phyloP scores from a whole-genome alignment of 164 flowering plant species.

The Magnolia changhungtana region DNA sequence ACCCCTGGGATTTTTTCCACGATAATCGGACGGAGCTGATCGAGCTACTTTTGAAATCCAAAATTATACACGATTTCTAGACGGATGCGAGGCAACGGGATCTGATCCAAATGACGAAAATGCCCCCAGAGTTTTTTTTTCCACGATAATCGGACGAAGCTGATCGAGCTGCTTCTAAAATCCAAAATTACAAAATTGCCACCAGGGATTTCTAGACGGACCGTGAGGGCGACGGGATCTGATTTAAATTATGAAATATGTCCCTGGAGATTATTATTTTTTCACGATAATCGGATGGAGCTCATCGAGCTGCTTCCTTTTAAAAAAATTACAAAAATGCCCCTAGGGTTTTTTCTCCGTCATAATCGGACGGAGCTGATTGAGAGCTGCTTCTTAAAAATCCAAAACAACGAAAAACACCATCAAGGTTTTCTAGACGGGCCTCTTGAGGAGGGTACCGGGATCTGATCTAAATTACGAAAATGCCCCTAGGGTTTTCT shows the following conservation, averaged over 20 bases:
- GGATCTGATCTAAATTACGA: not conserved
- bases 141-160: not conserved
- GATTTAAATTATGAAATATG: not conserved
- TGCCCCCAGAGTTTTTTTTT: too few species aligned
- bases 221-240: too few species aligned
- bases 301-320: constrained; percentile 17
- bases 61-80: too few species aligned
- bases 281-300: constrained; percentile 4
- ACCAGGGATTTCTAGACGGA: too few species aligned
- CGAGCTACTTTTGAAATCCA: too few species aligned
- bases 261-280: not conserved
- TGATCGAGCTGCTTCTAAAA: constrained; percentile 16
- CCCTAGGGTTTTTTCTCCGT: not conserved
- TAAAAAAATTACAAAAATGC: not conserved
- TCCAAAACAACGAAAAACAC: too few species aligned
- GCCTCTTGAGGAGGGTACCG: not conserved
- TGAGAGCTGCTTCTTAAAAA: constrained; percentile 13
- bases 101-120: too few species aligned
- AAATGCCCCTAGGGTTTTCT: not conserved
- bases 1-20: too few species aligned
- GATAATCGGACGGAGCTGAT: too few species aligned
- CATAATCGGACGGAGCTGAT: constrained; percentile 13
- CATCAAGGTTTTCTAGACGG: not conserved
- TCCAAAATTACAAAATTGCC: too few species aligned
- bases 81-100: too few species aligned